phyloP scores from a whole-genome alignment of 768 basidiomycete species.

The Leccinum imitatum region DNA sequence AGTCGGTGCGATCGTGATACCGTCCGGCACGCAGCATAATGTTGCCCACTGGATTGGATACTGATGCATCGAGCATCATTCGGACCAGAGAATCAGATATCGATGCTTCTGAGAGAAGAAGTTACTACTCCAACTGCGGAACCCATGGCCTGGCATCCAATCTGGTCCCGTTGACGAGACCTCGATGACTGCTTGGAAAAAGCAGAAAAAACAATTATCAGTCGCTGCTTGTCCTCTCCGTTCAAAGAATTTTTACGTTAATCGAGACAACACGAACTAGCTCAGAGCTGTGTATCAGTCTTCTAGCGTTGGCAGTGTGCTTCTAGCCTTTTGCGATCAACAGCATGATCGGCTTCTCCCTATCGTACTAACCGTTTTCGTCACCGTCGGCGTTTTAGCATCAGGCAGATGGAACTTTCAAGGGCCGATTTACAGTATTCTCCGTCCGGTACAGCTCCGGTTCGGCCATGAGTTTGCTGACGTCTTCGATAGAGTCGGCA shows the following conservation, averaged over 20 bases:
- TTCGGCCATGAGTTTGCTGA: constrained; percentile 36
- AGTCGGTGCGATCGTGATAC: neutral
- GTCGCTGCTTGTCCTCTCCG: neutral
- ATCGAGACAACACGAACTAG: neutral
- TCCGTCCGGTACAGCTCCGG: constrained; percentile 42
- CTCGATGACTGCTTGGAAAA: neutral
- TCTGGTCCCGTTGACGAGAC: neutral
- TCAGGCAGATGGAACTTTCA: neutral
- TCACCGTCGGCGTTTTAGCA: neutral
- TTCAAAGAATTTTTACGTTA: neutral
- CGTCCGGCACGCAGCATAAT: neutral
- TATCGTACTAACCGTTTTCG: constrained; percentile 48
- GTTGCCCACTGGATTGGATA: neutral
- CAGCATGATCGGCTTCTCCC: constrained; percentile 46
- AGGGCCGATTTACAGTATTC: constrained; percentile 38
- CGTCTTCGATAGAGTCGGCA: constrained; percentile 50
- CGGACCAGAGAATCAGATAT: neutral
- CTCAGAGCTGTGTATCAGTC: constrained; percentile 10
- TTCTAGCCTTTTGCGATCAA: constrained; percentile 33
- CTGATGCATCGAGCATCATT: neutral
- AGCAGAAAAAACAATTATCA: neutral
- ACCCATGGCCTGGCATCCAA: neutral
- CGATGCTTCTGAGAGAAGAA: too few species aligned
- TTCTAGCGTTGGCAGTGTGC: constrained; percentile 22
- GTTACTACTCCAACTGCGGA: neutral